Percentiles rank a stretch among this genome's conserved stretches.
phyloP scores from a whole-genome alignment of 768 basidiomycete species.

The Xanthoconium purpureum region DNA sequence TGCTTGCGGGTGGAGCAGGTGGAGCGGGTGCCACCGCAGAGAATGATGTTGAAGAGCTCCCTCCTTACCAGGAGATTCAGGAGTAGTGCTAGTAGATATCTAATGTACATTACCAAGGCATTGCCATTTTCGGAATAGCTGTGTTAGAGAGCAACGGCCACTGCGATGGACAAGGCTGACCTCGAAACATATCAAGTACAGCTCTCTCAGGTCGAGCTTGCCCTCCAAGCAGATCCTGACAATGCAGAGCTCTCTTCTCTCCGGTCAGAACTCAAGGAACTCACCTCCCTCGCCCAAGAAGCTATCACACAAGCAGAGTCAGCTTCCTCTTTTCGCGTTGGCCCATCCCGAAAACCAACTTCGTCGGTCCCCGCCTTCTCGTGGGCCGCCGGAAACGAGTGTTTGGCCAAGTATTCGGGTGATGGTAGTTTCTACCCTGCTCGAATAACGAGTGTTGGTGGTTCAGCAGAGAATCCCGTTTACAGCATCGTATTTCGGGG shows the following conservation, averaged over 20 bases:
- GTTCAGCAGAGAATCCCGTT: slow-evolving; percentile 75
- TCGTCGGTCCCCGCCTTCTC: slow-evolving; percentile 47
- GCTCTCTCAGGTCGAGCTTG: slow-evolving; percentile 82
- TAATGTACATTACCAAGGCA: neutral
- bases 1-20: slow-evolving; percentile 30
- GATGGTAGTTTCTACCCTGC: slow-evolving; percentile 89
- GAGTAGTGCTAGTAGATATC: neutral
- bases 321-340: slow-evolving; percentile 57
- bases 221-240: slow-evolving; percentile 69
- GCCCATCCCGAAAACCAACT: slow-evolving; percentile 53
- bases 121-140: slow-evolving; percentile 22
- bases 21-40: slow-evolving; percentile 27
- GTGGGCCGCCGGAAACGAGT: slow-evolving; percentile 84
- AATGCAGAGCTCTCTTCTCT: slow-evolving; percentile 73
- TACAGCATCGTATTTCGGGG: slow-evolving; percentile 91
- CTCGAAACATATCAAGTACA: slow-evolving; percentile 89
- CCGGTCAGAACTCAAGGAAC: slow-evolving; percentile 74
- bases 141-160: neutral
- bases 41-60: slow-evolving; percentile 36
- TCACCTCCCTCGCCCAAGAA: slow-evolving; percentile 75
- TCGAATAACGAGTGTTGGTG: slow-evolving; percentile 80
- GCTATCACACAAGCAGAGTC: slow-evolving; percentile 67
- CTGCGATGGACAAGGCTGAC: slow-evolving; percentile 57
- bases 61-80: slow-evolving; percentile 42
- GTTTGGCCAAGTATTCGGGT: slow-evolving; percentile 79